Evolutionary conservation across 2,329 filamentous ascomycete species (phyloP).

Genomic region (Trichoderma polysporum): DNA sequence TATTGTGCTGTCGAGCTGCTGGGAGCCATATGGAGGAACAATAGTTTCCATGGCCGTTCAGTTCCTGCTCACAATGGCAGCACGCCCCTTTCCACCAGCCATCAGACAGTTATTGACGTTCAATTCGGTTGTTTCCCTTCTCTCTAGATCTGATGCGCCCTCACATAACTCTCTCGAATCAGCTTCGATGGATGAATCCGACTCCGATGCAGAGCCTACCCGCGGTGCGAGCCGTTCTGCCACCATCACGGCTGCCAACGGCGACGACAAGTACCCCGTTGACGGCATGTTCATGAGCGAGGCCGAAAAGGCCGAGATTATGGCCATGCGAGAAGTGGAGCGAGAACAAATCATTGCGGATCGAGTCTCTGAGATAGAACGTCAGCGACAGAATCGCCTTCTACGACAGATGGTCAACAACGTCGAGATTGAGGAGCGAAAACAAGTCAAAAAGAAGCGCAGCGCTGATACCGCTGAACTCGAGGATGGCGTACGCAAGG

Average conservation of each 20-base stretch:
- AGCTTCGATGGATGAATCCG: constrained; percentile 86
- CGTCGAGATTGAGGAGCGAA: constrained; percentile 62
- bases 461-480: constrained; percentile 77
- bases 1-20: constrained; percentile 2
- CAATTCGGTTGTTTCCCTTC: neutral
- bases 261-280: constrained; percentile 73
- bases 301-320: constrained; percentile 74
- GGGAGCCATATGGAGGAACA: neutral
- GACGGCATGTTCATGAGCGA: constrained; percentile 80
- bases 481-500: constrained; percentile 73
- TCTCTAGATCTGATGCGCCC: constrained; percentile 61
- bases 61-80: constrained; percentile 1
- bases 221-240: constrained; percentile 38
- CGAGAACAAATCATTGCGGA: constrained; percentile 88
- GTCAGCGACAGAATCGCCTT: constrained; percentile 76
- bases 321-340: constrained; percentile 84
- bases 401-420: constrained; percentile 73
- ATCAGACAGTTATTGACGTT: constrained; percentile 20
- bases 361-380: constrained; percentile 78
- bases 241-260: constrained; percentile 49
- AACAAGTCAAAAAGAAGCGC: constrained; percentile 61
- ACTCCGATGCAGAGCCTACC: constrained; percentile 58
- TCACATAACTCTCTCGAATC: constrained; percentile 76
- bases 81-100: neutral
- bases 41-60: neutral